These are phyloP conservation scores for Amoebophrya sp. DNA, from an alignment of 169 alveolate genomes.

Conservation along the genomic window DNA sequence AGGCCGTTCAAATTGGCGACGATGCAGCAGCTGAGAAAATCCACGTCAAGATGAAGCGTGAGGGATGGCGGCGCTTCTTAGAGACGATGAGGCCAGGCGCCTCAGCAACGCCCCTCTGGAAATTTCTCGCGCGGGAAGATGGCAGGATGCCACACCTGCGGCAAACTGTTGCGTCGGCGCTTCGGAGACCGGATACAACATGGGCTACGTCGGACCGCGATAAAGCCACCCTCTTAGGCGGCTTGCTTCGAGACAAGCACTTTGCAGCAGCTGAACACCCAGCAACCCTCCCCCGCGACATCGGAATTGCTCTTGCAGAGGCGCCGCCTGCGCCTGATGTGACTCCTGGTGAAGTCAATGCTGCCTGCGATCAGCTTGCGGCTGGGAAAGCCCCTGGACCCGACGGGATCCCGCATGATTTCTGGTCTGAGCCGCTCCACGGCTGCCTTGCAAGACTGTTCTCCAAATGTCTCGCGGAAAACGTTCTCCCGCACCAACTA, in stretches of 20 bases:
- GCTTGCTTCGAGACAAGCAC: not conserved
- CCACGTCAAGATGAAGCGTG: not conserved
- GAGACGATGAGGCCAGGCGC: not conserved
- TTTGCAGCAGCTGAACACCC: not conserved
- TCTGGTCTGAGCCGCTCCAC: not conserved
- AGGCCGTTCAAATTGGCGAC: not conserved
- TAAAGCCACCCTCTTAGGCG: not conserved
- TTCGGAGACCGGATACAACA: not conserved
- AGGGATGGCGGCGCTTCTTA: not conserved
- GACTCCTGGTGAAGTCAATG: not conserved
- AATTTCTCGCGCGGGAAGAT: not conserved
- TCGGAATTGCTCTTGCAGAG: not conserved
- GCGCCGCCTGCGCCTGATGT: not conserved
- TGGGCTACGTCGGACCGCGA: not conserved
- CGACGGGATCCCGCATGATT: not conserved
- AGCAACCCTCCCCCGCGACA: not conserved
- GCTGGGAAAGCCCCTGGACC: not conserved
- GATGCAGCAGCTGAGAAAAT: not conserved
- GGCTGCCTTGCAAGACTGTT: not conserved
- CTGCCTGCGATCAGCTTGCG: not conserved
- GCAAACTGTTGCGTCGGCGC: not conserved
- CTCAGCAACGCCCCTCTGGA: not conserved
- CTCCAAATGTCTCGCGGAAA: not conserved
- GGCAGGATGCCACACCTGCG: not conserved
- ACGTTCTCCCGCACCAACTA: not conserved